Evolutionary conservation across 2,329 filamentous ascomycete species (phyloP), one percentile per base, ranked within the genome.

Genomic region (Aspergillus sp.): DNA sequence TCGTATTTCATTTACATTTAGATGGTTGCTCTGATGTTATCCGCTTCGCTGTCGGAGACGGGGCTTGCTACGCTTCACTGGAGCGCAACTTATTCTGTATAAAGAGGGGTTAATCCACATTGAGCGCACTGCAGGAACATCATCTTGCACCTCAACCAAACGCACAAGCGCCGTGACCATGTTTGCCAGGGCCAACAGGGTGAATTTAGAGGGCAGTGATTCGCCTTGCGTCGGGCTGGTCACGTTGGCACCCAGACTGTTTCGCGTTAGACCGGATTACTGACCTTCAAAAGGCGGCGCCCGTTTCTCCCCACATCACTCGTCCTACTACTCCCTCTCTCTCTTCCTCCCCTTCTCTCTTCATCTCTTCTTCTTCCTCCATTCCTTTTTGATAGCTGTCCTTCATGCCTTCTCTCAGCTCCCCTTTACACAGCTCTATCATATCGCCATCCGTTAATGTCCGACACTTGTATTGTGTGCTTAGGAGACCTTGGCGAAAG

Each of bases 401-500:
- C 72, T 73, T 73, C 69, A 77, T 77, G 71, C 70, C 71, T 72
- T 66, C 69, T 65, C 58, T 65, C 60, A 71, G 62, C 57, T 62
- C 64, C 57, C 60, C 64, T 67, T 60, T 66, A 62, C 60, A 66
- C 59, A 67, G 60, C 58, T 60, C 68, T 66, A 64, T 63, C 64
- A 66, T 60, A 55, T 61, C 62, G 62, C 64, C 64, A 59, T 66
- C 70, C 65, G 67, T 71, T 66, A 70, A 87, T 86, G 86, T 83
- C 84, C 76, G 85, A 87, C 74, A 85, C 84, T 68, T 89, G 86
- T 77, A 89, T 89, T 77, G 86, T 89, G 73, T 89, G 86, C 79
- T 80, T 89, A 78, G 86, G 85, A 79, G 85, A 88, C 79, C 83
- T 89, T 77, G 83, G 81, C 75, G 81, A 79, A 78, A 79, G 78